Conservation (phyloP, 306 rosid genomes). For the Citrullus amarus region DNA sequence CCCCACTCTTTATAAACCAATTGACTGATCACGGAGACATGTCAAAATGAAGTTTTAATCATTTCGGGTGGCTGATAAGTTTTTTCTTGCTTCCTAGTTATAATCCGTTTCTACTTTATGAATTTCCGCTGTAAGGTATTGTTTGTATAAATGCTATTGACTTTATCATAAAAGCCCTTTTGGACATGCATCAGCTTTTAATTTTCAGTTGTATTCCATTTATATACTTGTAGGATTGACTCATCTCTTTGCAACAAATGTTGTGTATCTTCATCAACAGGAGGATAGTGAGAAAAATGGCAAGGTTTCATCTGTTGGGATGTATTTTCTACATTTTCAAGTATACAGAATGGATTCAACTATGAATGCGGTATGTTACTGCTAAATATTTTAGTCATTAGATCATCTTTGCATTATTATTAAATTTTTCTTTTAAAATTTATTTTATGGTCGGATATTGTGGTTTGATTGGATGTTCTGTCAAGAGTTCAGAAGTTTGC, state of each 20-base stretch:
- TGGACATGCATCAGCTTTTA: background rate
- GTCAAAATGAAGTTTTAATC: background rate
- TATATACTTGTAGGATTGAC: background rate
- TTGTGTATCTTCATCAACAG: slow-evolving; percentile 30
- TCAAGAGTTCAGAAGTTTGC: background rate
- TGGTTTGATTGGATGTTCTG: background rate
- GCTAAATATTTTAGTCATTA: background rate
- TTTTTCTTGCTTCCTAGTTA: background rate
- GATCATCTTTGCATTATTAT: background rate
- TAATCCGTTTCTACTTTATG: background rate
- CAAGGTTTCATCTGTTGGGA: slow-evolving; percentile 87
- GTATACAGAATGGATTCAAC: slow-evolving; percentile 98
- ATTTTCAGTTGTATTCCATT: background rate
- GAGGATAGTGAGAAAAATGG: slow-evolving; percentile 97
- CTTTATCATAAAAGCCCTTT: background rate
- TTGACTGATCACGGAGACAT: background rate
- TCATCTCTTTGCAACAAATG: background rate
- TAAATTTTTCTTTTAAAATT: background rate
- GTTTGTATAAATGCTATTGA: background rate
- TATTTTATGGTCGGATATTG: background rate
- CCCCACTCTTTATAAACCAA: background rate
- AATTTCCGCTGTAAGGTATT: background rate
- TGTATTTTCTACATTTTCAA: slow-evolving; percentile 98
- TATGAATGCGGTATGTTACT: slow-evolving; percentile 44
- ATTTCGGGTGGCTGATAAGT: background rate